These are phyloP conservation scores for Cladosporium oxysporum DNA, from an alignment of 2,329 filamentous ascomycete genomes.

Conservation along the genomic window DNA sequence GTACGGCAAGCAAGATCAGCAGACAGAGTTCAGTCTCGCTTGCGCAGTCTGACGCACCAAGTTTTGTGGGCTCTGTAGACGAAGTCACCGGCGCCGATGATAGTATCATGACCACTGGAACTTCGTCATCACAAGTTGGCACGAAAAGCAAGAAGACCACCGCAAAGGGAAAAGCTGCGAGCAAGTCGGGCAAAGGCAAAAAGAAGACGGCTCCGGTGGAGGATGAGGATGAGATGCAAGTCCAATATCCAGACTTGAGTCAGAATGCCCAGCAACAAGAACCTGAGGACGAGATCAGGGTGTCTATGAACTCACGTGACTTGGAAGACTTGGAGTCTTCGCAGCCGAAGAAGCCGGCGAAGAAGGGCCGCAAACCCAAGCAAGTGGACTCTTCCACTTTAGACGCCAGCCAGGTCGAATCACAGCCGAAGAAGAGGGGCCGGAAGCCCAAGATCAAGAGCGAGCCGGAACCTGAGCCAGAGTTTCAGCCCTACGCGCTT, in stretches of 20 bases:
- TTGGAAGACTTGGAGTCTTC: slow-evolving; percentile 19
- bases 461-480: slow-evolving; percentile 25
- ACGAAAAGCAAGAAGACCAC: slow-evolving; percentile 37
- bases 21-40: slow-evolving; percentile 43
- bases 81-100: slow-evolving; percentile 52
- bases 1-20: slow-evolving; percentile 62
- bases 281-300: slow-evolving; percentile 22
- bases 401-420: slow-evolving; percentile 30
- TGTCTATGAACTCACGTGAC: slow-evolving; percentile 10
- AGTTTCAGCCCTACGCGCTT: slow-evolving; percentile 25
- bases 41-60: slow-evolving; percentile 29
- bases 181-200: slow-evolving; percentile 37
- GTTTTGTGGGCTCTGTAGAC: slow-evolving; percentile 25
- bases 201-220: slow-evolving; percentile 29
- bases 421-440: slow-evolving; percentile 32
- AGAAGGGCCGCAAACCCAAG: slow-evolving; percentile 29
- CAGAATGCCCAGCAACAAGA: slow-evolving; percentile 23
- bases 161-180: slow-evolving; percentile 45
- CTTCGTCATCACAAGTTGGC: slow-evolving; percentile 30
- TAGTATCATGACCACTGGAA: slow-evolving; percentile 51
- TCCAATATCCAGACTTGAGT: slow-evolving; percentile 25
- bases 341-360: slow-evolving; percentile 30
- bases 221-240: slow-evolving; percentile 23
- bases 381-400: slow-evolving; percentile 34
- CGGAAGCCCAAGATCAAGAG: slow-evolving; percentile 34